These are phyloP conservation scores for Lyophyllum shimeji DNA, from an alignment of 768 basidiomycete genomes.

Conservation along the genomic window DNA sequence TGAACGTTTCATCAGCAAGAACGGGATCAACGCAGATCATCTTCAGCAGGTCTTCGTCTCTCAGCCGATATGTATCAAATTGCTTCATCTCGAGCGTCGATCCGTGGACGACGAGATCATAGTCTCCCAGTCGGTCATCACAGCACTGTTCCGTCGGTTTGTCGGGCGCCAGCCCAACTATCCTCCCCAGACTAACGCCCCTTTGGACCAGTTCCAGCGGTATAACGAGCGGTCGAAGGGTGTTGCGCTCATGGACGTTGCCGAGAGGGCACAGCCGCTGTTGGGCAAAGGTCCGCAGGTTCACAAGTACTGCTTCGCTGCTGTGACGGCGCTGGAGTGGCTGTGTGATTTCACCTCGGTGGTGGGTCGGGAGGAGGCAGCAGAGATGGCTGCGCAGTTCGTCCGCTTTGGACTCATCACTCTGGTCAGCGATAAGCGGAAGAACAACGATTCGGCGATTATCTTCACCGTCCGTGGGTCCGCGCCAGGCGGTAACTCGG, in stretches of 20 bases:
- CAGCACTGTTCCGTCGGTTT: conserved; percentile 94
- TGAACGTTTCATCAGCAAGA: conserved; percentile 99
- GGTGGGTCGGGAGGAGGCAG: conserved; percentile 93
- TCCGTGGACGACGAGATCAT: conserved; percentile 96
- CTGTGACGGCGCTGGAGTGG: conserved; percentile 92
- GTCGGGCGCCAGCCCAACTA: conserved; percentile 87
- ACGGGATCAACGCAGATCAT: conserved; percentile 95
- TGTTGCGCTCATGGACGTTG: conserved; percentile 66
- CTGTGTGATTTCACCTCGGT: conserved; percentile 96
- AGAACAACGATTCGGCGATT: conserved; percentile 89
- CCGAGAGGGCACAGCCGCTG: conserved; percentile 62
- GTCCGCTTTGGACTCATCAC: conserved; percentile 90
- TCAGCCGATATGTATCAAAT: conserved; percentile 96
- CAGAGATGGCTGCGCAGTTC: conserved; percentile 97
- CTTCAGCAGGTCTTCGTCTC: conserved; percentile 85
- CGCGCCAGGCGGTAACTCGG: conserved; percentile 71
- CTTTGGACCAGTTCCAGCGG: conserved; percentile 62
- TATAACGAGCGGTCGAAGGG: conserved; percentile 82
- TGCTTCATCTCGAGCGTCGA: conserved; percentile 94
- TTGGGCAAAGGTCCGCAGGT: conserved; percentile 44
- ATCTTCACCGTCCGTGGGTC: conserved; percentile 90
- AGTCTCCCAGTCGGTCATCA: conserved; percentile 90
- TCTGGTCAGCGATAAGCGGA: conserved; percentile 88
- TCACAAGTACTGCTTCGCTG: conserved; percentile 79
- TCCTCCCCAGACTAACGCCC: conserved; percentile 43